Conservation (phyloP, 805 yeast species). For the Wickerhamomyces ciferrii region DNA sequence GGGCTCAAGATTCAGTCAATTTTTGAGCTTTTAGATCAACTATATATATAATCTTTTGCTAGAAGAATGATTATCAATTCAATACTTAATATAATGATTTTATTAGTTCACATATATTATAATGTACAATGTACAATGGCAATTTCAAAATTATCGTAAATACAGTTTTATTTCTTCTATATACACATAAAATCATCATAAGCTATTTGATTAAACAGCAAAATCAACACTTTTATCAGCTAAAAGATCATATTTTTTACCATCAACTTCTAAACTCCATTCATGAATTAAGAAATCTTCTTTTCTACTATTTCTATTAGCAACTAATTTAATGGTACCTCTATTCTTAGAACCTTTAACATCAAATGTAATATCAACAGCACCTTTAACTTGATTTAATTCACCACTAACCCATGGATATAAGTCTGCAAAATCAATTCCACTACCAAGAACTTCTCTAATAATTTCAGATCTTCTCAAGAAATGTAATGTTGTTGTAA, state of each 20-base stretch:
- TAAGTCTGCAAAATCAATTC: constrained; percentile 65
- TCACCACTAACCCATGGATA: constrained; percentile 91
- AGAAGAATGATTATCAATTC: neutral
- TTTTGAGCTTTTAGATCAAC: too few species aligned
- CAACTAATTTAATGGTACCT: constrained; percentile 56
- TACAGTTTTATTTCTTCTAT: too few species aligned
- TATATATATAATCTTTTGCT: neutral
- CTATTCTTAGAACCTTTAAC: constrained; percentile 64
- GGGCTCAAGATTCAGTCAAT: too few species aligned
- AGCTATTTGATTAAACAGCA: constrained; percentile 10
- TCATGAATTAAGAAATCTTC: constrained; percentile 54
- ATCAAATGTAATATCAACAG: constrained; percentile 65
- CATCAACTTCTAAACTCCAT: constrained; percentile 54
- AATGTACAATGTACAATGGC: neutral
- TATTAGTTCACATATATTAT: neutral
- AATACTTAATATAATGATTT: neutral
- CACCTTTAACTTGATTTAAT: constrained; percentile 77
- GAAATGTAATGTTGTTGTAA: constrained; percentile 80
- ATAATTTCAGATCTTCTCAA: constrained; percentile 71
- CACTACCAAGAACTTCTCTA: constrained; percentile 60
- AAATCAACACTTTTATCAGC: constrained; percentile 37
- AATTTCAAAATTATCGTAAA: too few species aligned
- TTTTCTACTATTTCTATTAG: constrained; percentile 57
- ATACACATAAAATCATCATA: neutral
- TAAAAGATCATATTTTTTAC: constrained; percentile 40